A percentile compares a stretch with the other conserved stretches of the same genome.
phyloP scores from a whole-genome alignment of 2,329 filamentous ascomycete species.

The Calonectria hawksworthii region DNA sequence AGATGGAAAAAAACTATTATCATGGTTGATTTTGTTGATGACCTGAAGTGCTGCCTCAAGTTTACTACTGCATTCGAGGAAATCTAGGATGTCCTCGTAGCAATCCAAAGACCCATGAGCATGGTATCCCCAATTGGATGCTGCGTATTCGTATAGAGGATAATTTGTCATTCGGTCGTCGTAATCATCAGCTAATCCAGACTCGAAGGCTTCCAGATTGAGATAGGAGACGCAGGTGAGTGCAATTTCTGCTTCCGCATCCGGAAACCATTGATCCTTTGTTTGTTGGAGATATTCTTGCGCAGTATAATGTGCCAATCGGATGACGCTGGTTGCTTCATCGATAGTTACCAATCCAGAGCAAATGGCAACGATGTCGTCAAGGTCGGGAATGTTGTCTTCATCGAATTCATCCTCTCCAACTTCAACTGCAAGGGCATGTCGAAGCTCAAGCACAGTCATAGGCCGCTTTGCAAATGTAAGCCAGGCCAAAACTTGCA shows the following conservation, averaged over 20 bases:
- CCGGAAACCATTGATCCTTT: not conserved
- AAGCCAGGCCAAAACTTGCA: conserved; percentile 4
- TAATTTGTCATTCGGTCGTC: not conserved
- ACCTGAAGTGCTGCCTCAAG: not conserved
- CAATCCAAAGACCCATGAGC: not conserved
- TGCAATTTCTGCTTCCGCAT: conserved; percentile 1
- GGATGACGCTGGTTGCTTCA: not conserved
- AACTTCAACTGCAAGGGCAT: conserved; percentile 13
- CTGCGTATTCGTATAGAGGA: conserved; percentile 13
- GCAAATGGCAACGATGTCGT: conserved; percentile 10
- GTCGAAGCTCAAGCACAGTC: not conserved
- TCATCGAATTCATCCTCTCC: conserved; percentile 11
- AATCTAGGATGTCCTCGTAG: not conserved
- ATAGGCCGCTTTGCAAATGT: conserved; percentile 12
- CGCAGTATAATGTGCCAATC: conserved; percentile 9
- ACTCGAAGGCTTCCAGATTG: not conserved
- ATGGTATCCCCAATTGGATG: conserved; percentile 9
- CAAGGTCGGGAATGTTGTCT: conserved; percentile 5
- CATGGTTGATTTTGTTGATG: not conserved
- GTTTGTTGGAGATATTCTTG: conserved; percentile 19
- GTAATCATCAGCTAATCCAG: not conserved
- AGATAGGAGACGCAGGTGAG: conserved; percentile 5
- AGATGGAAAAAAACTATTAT: not conserved
- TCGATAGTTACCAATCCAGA: conserved; percentile 14
- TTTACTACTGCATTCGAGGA: not conserved